Conservation (phyloP, 345 rosid species). For the Triadica sebifera region DNA sequence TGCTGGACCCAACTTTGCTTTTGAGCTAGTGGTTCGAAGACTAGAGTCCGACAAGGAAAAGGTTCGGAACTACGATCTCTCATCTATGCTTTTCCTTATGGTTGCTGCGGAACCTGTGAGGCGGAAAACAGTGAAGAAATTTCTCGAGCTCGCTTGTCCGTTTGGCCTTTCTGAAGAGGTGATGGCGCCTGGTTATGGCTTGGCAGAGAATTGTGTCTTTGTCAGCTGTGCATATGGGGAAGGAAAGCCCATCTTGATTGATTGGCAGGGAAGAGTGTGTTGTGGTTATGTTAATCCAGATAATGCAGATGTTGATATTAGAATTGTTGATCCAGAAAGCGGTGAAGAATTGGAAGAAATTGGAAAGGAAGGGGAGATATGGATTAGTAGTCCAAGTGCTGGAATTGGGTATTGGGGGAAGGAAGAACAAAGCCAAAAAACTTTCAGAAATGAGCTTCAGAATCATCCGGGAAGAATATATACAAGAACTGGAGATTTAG, state of each 20-base stretch:
- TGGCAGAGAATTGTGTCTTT: conserved; percentile 74
- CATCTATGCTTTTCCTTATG: conserved; percentile 68
- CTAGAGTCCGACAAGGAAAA: conserved; percentile 46
- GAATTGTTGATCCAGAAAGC: conserved; percentile 47
- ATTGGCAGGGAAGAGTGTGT: conserved; percentile 68
- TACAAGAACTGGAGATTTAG: conserved; percentile 62
- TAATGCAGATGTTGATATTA: conserved; percentile 51
- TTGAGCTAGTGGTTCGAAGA: conserved; percentile 56
- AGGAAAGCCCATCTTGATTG: conserved; percentile 53
- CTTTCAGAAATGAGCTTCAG: conserved; percentile 47
- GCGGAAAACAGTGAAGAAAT: conserved; percentile 52
- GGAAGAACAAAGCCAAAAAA: conserved; percentile 48
- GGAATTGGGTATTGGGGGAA: conserved; percentile 71
- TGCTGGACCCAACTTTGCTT: conserved; percentile 69
- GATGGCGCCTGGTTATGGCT: conserved; percentile 77
- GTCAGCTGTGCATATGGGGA: conserved; percentile 66
- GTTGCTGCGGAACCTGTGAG: conserved; percentile 73
- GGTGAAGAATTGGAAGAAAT: conserved; percentile 38
- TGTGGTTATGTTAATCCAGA: conserved; percentile 47
- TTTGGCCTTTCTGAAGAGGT: conserved; percentile 58
- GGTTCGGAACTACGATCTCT: conserved; percentile 44
- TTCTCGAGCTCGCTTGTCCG: conserved; percentile 50
- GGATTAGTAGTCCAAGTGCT: conserved; percentile 68
- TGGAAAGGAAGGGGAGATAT: conserved; percentile 66
- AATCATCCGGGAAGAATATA: conserved; percentile 43